A percentile compares a stretch with the other conserved stretches of the same genome.
Conservation (phyloP, 495 filamentous ascomycete genomes). For the Aspergillus conjunctus region DNA sequence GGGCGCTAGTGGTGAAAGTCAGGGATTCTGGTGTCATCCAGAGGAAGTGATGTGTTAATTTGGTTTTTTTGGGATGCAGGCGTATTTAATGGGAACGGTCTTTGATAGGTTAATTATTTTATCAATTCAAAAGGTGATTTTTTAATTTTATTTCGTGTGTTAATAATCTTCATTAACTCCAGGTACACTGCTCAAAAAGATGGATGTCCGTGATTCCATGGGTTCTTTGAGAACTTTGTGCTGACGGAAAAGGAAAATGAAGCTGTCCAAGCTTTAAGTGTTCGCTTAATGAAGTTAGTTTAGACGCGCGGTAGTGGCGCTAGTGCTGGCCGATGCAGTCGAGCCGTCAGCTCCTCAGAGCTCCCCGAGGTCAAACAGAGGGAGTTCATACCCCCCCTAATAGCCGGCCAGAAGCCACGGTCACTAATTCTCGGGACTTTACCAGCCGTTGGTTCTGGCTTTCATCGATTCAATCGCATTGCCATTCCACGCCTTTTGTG, state of each 20-base stretch:
- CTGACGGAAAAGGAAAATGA: no score
- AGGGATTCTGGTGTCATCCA: conserved; percentile 3
- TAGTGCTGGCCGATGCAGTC: conserved; percentile 7
- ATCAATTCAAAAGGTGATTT: neutral
- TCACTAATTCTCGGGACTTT: no score
- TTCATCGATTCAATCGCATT: no score
- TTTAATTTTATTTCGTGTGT: neutral
- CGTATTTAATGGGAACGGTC: conserved; percentile 5
- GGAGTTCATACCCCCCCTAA: neutral
- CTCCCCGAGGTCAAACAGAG: conserved; percentile 5
- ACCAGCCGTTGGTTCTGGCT: neutral
- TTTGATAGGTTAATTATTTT: neutral
- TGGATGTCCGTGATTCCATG: no score
- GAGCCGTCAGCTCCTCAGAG: conserved; percentile 1
- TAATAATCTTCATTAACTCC: no score
- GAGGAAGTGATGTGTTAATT: neutral
- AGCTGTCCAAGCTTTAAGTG: no score
- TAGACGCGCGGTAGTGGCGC: conserved; percentile 14
- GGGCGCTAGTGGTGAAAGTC: conserved; percentile 24
- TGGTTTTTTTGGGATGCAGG: neutral
- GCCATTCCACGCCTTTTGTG: neutral
- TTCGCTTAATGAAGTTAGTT: no score
- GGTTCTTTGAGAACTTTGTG: no score
- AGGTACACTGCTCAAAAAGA: no score
- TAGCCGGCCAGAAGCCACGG: neutral